phyloP scores from a whole-genome alignment of 768 basidiomycete species.

The Leccinum disarticulatum region DNA sequence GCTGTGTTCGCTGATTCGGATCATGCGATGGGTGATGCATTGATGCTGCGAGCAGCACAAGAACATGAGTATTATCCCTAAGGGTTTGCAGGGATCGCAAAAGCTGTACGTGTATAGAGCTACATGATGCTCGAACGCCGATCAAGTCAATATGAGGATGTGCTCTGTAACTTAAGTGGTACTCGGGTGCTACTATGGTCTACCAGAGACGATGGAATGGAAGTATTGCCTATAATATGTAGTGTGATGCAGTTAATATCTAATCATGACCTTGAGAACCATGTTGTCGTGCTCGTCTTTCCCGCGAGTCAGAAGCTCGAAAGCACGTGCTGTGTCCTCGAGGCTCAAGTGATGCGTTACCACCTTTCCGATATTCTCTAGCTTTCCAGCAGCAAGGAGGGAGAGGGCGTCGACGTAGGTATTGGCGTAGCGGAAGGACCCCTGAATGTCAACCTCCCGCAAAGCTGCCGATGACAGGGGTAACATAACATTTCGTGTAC shows the following conservation, averaged over 20 bases:
- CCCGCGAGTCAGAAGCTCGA: constrained; percentile 77
- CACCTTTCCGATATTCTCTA: constrained; percentile 67
- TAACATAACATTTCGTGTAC: constrained; percentile 74
- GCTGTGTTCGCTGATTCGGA: neutral
- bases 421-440: constrained; percentile 89
- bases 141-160: constrained; percentile 11
- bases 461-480: constrained; percentile 83
- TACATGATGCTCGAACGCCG: constrained; percentile 23
- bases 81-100: constrained; percentile 10
- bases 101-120: constrained; percentile 15
- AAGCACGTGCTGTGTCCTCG: constrained; percentile 66
- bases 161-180: constrained; percentile 16
- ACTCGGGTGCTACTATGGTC: constrained; percentile 7
- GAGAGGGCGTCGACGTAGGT: constrained; percentile 86
- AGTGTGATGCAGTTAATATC: constrained; percentile 46
- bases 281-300: constrained; percentile 76
- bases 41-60: constrained; percentile 2
- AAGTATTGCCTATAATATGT: neutral
- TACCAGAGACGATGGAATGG: constrained; percentile 7
- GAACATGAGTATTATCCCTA: neutral
- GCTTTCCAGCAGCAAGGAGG: constrained; percentile 64
- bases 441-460: constrained; percentile 90
- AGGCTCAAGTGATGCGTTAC: constrained; percentile 77
- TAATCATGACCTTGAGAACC: constrained; percentile 90
- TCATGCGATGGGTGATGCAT: neutral